A percentile compares a stretch with the other conserved stretches of the same genome.
Conservation (phyloP, 768 basidiomycete species). For the Chalciporus piperatus region DNA sequence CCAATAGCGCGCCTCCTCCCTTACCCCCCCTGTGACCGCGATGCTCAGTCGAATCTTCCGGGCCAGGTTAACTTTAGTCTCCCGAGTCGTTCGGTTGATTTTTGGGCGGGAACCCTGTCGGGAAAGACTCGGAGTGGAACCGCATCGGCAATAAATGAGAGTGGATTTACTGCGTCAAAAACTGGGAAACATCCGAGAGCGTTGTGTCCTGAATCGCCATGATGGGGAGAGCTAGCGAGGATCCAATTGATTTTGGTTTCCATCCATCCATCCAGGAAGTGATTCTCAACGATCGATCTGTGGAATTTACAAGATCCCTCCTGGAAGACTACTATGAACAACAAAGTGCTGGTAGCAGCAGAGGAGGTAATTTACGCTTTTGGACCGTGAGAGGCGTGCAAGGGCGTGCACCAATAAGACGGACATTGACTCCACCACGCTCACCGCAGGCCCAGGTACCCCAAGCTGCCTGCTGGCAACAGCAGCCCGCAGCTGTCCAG, state of each 20-base stretch:
- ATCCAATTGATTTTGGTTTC: neutral
- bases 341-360: neutral
- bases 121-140: no score
- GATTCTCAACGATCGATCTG: neutral
- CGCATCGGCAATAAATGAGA: no score
- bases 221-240: neutral
- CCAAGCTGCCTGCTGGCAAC: constrained; percentile 22
- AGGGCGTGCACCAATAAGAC: neutral
- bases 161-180: no score
- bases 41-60: no score
- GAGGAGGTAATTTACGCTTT: constrained; percentile 21
- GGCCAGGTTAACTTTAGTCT: no score
- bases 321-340: no score
- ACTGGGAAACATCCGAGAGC: no score
- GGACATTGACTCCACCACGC: constrained; percentile 25
- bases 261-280: constrained; percentile 7
- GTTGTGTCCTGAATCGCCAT: no score
- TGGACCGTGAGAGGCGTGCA: constrained; percentile 26
- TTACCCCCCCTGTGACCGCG: no score
- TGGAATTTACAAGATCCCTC: neutral
- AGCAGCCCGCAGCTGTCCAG: constrained; percentile 17
- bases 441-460: constrained; percentile 11
- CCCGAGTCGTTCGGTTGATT: no score
- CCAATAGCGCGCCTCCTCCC: no score
- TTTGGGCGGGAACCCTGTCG: no score